Percentiles rank a stretch among this genome's conserved stretches.
Evolutionary conservation across 169 alveolate species (phyloP).

Genomic region (Eimeria sp.): DNA sequence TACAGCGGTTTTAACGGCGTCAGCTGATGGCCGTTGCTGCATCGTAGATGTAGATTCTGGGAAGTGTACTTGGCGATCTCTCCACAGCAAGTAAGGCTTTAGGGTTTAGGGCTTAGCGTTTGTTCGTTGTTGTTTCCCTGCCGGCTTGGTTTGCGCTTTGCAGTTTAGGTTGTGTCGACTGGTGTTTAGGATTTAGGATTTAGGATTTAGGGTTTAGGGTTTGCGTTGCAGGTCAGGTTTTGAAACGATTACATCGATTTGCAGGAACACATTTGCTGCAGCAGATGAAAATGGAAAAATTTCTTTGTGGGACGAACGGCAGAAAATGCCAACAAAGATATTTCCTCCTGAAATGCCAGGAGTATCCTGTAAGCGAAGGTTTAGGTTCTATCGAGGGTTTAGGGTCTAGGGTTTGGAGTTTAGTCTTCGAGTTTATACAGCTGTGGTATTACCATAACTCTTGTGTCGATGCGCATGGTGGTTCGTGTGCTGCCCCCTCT

Average conservation of each 20-base stretch:
- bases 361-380: neutral
- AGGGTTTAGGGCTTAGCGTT: neutral
- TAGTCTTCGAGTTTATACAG: neutral
- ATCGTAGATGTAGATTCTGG: slow-evolving; percentile 13
- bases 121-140: too few species aligned
- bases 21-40: slow-evolving; percentile 63
- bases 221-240: neutral
- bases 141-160: too few species aligned
- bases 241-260: neutral
- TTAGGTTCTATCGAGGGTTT: neutral
- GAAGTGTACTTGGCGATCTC: neutral
- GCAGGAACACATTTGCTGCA: slow-evolving; percentile 6
- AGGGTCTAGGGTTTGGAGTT: neutral
- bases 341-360: slow-evolving; percentile 33
- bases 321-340: neutral
- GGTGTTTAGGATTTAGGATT: neutral
- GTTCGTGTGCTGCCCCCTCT: neutral
- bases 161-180: neutral
- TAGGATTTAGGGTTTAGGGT: neutral
- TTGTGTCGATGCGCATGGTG: too few species aligned
- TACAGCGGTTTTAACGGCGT: neutral
- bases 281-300: slow-evolving; percentile 59
- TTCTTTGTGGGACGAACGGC: slow-evolving; percentile 64
- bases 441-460: neutral
- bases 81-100: slow-evolving; percentile 9